Percentiles rank a stretch among this genome's conserved stretches.
phyloP scores from a whole-genome alignment of 2,329 filamentous ascomycete species.

The Gnomoniopsis sp. region DNA sequence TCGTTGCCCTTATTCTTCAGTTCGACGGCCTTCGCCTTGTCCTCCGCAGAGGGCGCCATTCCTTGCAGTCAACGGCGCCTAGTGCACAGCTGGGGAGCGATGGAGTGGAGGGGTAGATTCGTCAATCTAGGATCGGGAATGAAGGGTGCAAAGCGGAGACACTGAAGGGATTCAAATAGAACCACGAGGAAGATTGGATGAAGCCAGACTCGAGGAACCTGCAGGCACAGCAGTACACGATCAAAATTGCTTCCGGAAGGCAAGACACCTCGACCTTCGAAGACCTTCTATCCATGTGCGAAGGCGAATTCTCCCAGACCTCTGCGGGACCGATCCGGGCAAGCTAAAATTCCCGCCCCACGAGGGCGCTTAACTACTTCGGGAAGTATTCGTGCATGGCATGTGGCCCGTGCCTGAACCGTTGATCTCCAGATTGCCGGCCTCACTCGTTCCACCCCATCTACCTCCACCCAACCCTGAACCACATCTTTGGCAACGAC shows the following conservation, averaged over 20 bases:
- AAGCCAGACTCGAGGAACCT: not conserved
- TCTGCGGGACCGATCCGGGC: not conserved
- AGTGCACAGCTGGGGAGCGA: conserved; percentile 3
- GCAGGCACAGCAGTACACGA: not conserved
- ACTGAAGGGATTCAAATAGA: not conserved
- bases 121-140: not conserved
- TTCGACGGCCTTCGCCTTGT: conserved; percentile 69
- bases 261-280: not conserved
- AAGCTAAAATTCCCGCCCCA: not conserved
- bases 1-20: conserved; percentile 95
- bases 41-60: conserved; percentile 41
- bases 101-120: not conserved
- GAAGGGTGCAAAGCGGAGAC: not conserved
- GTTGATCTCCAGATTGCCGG: not conserved
- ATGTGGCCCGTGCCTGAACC: not conserved
- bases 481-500: not conserved
- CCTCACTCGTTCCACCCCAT: not conserved
- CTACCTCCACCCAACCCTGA: not conserved
- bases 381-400: not conserved
- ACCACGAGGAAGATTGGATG: too few relatives aligned
- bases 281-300: conserved; percentile 5
- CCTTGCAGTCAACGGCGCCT: not conserved
- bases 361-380: not conserved
- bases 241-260: conserved; percentile 1
- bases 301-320: conserved; percentile 4